Percentiles rank a stretch among this genome's conserved stretches.
Evolutionary conservation across 2,329 filamentous ascomycete species (phyloP).

Genomic region (Fonsecaea pugnacius): DNA sequence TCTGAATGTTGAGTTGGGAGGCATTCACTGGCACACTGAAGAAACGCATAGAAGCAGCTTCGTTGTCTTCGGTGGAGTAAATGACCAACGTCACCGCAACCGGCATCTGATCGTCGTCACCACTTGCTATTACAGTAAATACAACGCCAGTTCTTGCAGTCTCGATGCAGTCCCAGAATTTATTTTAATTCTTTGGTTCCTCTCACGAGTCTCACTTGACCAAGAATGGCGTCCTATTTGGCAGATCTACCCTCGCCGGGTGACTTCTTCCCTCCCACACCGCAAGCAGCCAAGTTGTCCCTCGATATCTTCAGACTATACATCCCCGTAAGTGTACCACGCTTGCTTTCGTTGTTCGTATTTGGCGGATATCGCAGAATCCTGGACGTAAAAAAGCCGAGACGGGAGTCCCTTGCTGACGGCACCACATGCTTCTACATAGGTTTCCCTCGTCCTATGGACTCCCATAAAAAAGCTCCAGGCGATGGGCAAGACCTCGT

Average conservation of each 20-base stretch:
- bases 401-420: slow-evolving; percentile 57
- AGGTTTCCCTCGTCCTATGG: slow-evolving; percentile 74
- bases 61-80: neutral
- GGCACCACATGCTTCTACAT: slow-evolving; percentile 44
- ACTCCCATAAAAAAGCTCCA: slow-evolving; percentile 58
- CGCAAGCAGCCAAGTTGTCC: slow-evolving; percentile 45
- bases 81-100: neutral
- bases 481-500: slow-evolving; percentile 90
- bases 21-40: neutral
- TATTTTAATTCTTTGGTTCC: neutral
- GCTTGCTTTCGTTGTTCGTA: neutral
- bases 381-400: neutral
- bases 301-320: slow-evolving; percentile 50
- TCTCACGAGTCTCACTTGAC: neutral
- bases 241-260: slow-evolving; percentile 38
- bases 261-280: slow-evolving; percentile 47
- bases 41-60: neutral
- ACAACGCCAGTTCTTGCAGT: neutral
- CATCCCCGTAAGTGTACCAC: slow-evolving; percentile 7
- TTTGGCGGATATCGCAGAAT: neutral
- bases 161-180: too few relatives aligned
- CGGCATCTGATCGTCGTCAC: neutral
- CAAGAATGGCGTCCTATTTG: slow-evolving; percentile 33
- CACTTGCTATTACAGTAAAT: neutral
- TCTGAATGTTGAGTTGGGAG: neutral